Base-by-base conservation (phyloP, 768 basidiomycete genomes). In the Suillus lakei region DNA sequence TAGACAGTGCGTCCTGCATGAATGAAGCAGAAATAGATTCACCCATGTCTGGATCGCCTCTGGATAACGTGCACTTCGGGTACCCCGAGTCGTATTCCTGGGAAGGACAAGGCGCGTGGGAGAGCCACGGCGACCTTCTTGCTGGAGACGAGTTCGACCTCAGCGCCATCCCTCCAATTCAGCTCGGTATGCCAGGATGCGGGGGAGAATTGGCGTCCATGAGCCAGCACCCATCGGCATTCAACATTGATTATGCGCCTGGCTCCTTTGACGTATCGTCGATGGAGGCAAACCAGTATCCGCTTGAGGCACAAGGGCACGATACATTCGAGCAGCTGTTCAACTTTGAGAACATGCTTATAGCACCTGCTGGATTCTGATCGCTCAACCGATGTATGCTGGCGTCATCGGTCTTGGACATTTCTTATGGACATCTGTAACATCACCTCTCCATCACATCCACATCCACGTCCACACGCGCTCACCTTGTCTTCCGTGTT, bases 131-230 rank as follows among this genome's bases (percentile, higher is more conserved):
- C 68, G 74, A 77, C 58, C 68, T 79, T 63, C 77, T 91, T 53
- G 78, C 78, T 44, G 83, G 81, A 63, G 87, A 89, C 73, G 90
- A 91, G 76, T 91, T 91, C 72, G 89, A 91, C 71, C 75, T 91
- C 67, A 77, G 71, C 68, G 78, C 87, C 28, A 91, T 91, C 67
- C 89, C 88, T 2, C 85, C 89, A 0, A 83, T 90, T 73, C 84
- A 89, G 67, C 79, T 90, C 61, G 86, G 86, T 18, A 72, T 85
- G 66, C 80, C 84, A 56, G 86, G 85, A 51, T 82, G 78, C 54
- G 80, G 80, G 39, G 67, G 76, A 51, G 70, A 73, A n/a, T 56
- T 71, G 4, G 36, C 70, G 63, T 61, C 63, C 3, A 61, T 44
- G 30, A 58, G 55, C 53, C 62, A 68, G 53, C 69, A 69, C 0